Percentiles rank a stretch among this genome's conserved stretches.
phyloP scores from a whole-genome alignment of 2,329 filamentous ascomycete species.

The Metarhizium anisopliae region DNA sequence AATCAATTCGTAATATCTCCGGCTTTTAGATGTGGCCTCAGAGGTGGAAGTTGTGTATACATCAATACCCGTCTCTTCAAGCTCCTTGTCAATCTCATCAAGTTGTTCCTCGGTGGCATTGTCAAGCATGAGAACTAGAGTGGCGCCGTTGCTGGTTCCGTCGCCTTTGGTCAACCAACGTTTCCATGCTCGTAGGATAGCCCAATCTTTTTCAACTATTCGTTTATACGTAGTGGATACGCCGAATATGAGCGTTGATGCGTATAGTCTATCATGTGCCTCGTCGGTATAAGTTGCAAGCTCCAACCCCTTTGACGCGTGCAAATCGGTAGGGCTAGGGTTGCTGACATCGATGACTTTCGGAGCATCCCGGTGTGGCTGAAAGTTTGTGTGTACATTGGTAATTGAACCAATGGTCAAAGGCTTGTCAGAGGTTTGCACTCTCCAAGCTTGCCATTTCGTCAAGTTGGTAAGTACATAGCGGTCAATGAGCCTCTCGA shows the following conservation, averaged over 20 bases:
- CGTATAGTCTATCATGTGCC: constrained; percentile 25
- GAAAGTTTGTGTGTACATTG: constrained; percentile 21
- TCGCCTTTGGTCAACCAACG: constrained; percentile 36
- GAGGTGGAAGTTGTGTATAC: constrained; percentile 25
- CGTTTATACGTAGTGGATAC: constrained; percentile 34
- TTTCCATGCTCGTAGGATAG: constrained; percentile 32
- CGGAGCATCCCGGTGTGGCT: constrained; percentile 14
- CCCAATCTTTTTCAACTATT: constrained; percentile 27
- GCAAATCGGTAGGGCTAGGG: constrained; percentile 16
- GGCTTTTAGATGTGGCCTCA: constrained; percentile 21
- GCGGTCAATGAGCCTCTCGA: constrained; percentile 17
- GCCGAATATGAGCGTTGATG: constrained; percentile 32
- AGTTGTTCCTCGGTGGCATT: constrained; percentile 25
- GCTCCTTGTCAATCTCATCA: constrained; percentile 17
- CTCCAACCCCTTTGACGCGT: constrained; percentile 20
- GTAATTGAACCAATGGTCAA: constrained; percentile 19
- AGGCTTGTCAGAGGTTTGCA: constrained; percentile 19
- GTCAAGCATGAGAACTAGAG: constrained; percentile 32
- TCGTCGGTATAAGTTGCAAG: constrained; percentile 24
- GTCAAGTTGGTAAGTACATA: constrained; percentile 22
- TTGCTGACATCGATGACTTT: constrained; percentile 17
- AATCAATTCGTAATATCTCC: constrained; percentile 29
- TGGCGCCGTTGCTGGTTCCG: constrained; percentile 32
- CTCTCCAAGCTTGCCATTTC: constrained; percentile 25
- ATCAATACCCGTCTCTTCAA: constrained; percentile 29